A percentile compares a stretch with the other conserved stretches of the same genome.
Evolutionary conservation across 1,284 basidiomycete genomes (phyloP).

Genomic region (Tylopilus sp.): DNA sequence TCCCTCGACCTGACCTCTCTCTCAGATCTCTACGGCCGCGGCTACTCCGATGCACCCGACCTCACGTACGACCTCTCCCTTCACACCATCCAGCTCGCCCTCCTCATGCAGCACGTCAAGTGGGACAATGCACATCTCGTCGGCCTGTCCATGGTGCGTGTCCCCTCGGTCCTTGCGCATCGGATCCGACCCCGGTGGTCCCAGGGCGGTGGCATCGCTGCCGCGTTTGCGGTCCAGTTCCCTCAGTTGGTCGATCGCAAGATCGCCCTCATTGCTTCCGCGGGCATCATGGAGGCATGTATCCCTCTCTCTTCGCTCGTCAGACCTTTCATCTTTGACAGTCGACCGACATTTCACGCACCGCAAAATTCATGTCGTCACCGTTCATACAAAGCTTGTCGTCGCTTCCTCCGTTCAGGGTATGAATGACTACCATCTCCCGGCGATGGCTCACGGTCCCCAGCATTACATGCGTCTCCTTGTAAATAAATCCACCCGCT

Average conservation of each 20-base stretch:
- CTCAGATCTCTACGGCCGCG: constrained; percentile 71
- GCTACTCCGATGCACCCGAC: constrained; percentile 72
- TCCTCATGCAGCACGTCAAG: constrained; percentile 69
- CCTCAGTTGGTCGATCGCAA: constrained; percentile 62
- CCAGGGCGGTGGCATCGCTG: constrained; percentile 67
- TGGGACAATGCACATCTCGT: constrained; percentile 63
- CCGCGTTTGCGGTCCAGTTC: constrained; percentile 64
- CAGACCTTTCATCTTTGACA: constrained; percentile 23
- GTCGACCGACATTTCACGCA: constrained; percentile 62
- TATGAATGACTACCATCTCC: constrained; percentile 28
- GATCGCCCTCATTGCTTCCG: constrained; percentile 60
- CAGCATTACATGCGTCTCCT: constrained; percentile 33
- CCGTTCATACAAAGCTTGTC: constrained; percentile 60
- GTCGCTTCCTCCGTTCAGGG: constrained; percentile 55
- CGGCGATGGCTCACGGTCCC: constrained; percentile 15
- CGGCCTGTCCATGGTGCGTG: constrained; percentile 59
- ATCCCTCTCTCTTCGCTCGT: neutral
- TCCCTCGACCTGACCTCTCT: constrained; percentile 4
- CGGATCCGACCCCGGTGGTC: neutral
- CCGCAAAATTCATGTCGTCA: constrained; percentile 67
- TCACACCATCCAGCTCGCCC: constrained; percentile 71
- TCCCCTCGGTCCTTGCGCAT: neutral
- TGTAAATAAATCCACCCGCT: constrained; percentile 20
- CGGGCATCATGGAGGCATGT: constrained; percentile 60
- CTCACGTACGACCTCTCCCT: constrained; percentile 57